Conservation (phyloP, 2,329 filamentous ascomycete species). For the Xylariaceae sp. region DNA sequence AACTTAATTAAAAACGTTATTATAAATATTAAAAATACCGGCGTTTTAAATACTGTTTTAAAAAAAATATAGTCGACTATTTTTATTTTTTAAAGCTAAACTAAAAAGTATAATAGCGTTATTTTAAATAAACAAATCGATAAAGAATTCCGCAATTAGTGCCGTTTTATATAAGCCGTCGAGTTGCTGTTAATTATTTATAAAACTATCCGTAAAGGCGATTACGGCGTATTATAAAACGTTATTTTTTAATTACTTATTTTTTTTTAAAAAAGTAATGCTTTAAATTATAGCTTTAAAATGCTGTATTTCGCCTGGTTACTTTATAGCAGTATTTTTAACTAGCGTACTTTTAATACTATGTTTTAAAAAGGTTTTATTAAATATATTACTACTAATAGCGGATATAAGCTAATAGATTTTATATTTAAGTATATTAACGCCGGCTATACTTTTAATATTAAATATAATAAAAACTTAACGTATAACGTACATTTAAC, state of each 20-base stretch:
- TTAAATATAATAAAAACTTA: slow-evolving; percentile 1
- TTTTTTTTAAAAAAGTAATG: neutral
- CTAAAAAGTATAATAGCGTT: too few species aligned
- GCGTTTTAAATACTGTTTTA: too few species aligned
- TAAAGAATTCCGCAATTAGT: neutral
- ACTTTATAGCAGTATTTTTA: neutral
- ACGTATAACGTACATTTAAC: neutral
- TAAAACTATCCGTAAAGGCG: too few species aligned
- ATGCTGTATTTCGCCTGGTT: neutral
- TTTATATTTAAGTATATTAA: slow-evolving; percentile 4
- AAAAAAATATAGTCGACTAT: too few species aligned
- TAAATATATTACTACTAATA: neutral
- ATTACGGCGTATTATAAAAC: too few species aligned
- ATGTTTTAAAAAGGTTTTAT: neutral
- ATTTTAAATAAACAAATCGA: neutral
- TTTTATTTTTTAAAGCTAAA: too few species aligned
- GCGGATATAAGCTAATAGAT: neutral
- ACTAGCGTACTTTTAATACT: slow-evolving; percentile 1
- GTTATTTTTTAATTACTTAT: neutral
- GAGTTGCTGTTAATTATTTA: neutral
- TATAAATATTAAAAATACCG: neutral
- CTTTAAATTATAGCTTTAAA: neutral
- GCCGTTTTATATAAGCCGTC: slow-evolving; percentile 1
- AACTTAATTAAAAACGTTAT: neutral
- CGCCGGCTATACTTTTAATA: neutral